These are phyloP conservation scores for Microdochium paspali DNA, from an alignment of 2,329 filamentous ascomycete genomes.

Conservation along the genomic window DNA sequence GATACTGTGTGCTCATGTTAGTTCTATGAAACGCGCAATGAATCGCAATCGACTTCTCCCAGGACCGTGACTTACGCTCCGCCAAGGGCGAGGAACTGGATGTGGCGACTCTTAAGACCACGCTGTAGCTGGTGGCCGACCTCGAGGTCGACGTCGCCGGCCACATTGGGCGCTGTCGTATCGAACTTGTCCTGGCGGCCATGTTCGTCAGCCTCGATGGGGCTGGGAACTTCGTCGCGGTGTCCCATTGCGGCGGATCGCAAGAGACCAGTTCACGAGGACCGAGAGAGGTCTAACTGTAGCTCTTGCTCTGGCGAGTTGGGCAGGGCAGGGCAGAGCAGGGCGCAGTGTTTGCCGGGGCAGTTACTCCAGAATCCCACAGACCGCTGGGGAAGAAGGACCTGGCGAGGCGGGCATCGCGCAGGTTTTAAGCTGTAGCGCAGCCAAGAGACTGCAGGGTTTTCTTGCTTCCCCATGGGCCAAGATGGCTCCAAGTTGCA, in stretches of 20 bases:
- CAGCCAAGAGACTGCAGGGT: background rate
- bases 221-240: background rate
- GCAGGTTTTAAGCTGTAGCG: background rate
- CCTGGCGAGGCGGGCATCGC: background rate
- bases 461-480: background rate
- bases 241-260: background rate
- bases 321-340: background rate
- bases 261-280: background rate
- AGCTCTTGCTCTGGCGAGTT: background rate
- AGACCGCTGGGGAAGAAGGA: background rate
- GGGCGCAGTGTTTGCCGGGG: background rate
- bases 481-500: background rate
- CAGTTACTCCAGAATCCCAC: background rate
- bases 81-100: constrained; percentile 50
- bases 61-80: constrained; percentile 23
- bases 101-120: constrained; percentile 49
- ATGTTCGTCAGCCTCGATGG: background rate
- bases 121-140: constrained; percentile 35
- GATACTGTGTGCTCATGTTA: constrained; percentile 27
- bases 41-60: background rate
- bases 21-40: background rate
- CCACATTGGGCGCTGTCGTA: background rate
- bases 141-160: constrained; percentile 15
- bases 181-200: background rate
- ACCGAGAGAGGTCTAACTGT: background rate